Base-by-base conservation (phyloP, 805 yeast genomes). In the Helenozyma baotianmanensis region DNA sequence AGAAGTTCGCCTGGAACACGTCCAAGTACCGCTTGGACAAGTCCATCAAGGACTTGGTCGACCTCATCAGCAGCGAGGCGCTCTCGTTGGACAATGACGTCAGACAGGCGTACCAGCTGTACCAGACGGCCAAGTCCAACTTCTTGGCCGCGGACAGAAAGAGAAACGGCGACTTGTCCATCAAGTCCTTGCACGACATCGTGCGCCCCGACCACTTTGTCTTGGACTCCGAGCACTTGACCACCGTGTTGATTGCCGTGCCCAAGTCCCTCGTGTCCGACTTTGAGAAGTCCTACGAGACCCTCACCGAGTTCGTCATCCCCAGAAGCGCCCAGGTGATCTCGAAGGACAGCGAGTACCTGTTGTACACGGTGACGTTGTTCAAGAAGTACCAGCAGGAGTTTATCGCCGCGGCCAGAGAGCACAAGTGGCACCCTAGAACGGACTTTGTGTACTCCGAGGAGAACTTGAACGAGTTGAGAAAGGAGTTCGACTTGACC, bases 81-180 rank as follows among this genome's bases (percentile, higher is more conserved):
- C 60, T 80, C 42, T 80, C 84, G 33, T 74, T 92, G 48, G 98
- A 92, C 56, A 67, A 75, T 31, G 98, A 92, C 56, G 83, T 92
- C 29, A 76, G 85, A 55, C 62, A 74, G n/a, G 68, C 83, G n/a
- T 82, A 73, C 54, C 76, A 82, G 41, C 72, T 68, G 46, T 92
- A 87, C 63, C 83, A 78, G 50, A 74, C 78, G 29, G 96, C 97
- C 30, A 85, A 81, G 62, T 77, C 94, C 27, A 84, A 80, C 54
- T 70, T 88, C 40, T 72, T 80, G 30, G 88, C 96, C 9, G 90
- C 95, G 8, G 95, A 90, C 60, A 78, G 97, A 53, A 89, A 89
- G 63, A 83, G 82, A 58, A 82, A 85, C 23, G 99, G 99, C 38
- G 96, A 92, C 57, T 71, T 92, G 45, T 81, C 96, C 3, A 89